Evolutionary conservation across 2,329 filamentous ascomycete genomes (phyloP).

Genomic region (Helotiales sp.): DNA sequence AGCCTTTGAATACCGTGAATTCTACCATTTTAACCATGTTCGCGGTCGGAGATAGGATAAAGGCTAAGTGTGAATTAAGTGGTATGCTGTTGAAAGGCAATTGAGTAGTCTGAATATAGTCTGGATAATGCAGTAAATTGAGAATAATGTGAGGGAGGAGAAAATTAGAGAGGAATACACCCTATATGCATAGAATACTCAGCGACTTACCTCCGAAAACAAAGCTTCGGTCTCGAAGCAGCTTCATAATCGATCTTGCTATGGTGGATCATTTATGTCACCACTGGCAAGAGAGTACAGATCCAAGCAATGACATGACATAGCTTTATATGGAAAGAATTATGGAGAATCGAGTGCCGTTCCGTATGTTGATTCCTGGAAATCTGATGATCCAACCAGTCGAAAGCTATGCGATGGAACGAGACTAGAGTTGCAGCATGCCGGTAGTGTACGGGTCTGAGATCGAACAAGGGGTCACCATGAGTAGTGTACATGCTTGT

Average conservation of each 20-base stretch:
- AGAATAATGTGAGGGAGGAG: neutral
- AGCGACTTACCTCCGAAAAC: conserved; percentile 8
- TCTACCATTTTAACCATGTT: conserved; percentile 33
- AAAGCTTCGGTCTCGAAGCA: neutral
- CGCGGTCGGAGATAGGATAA: neutral
- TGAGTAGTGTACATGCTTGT: neutral
- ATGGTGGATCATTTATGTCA: neutral
- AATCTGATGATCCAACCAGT: neutral
- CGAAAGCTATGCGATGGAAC: neutral
- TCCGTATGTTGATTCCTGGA: neutral
- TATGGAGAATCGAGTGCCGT: neutral
- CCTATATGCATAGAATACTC: neutral
- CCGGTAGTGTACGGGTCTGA: neutral
- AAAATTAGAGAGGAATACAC: neutral
- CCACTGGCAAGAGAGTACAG: neutral
- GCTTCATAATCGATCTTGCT: conserved; percentile 9
- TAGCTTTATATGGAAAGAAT: neutral
- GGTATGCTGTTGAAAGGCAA: neutral
- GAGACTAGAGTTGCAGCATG: neutral
- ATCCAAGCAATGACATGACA: neutral
- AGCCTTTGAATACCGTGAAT: conserved; percentile 69
- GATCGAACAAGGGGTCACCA: neutral
- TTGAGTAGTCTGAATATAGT: neutral
- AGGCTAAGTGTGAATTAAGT: neutral
- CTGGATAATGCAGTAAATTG: neutral